These are phyloP conservation scores for Remersonia thermophila DNA, from an alignment of 2,329 filamentous ascomycete genomes.

Conservation along the genomic window DNA sequence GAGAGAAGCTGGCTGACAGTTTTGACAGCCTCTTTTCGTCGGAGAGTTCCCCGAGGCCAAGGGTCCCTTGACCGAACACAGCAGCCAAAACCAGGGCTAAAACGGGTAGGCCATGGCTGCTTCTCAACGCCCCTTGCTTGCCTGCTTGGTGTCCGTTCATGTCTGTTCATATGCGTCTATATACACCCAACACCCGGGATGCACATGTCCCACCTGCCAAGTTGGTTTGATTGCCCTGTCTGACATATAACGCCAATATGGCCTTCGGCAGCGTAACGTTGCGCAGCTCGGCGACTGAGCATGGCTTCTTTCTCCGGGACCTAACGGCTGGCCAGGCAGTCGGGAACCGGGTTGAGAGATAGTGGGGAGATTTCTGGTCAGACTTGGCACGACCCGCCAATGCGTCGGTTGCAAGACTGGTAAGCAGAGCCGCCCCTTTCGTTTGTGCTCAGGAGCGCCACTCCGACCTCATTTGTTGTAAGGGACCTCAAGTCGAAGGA, in stretches of 20 bases:
- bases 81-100: slow-evolving; percentile 5
- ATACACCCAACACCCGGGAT: too few species aligned
- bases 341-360: slow-evolving; percentile 14
- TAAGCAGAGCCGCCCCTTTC: slow-evolving; percentile 1
- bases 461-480: slow-evolving; percentile 1
- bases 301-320: neutral
- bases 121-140: slow-evolving; percentile 4
- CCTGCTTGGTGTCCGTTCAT: slow-evolving; percentile 3
- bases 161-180: too few species aligned
- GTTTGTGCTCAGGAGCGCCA: neutral
- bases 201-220: slow-evolving; percentile 5
- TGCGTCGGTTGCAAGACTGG: neutral
- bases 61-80: slow-evolving; percentile 15
- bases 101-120: slow-evolving; percentile 5
- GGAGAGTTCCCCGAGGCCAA: slow-evolving; percentile 7
- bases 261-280: slow-evolving; percentile 1
- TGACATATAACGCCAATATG: slow-evolving; percentile 3
- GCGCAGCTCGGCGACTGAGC: neutral
- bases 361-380: slow-evolving; percentile 5
- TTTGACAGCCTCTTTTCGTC: slow-evolving; percentile 13
- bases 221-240: slow-evolving; percentile 10
- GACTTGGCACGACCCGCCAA: slow-evolving; percentile 10
- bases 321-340: too few species aligned
- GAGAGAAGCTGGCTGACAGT: slow-evolving; percentile 3
- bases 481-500: too few species aligned